Evolutionary conservation across 2,329 filamentous ascomycete genomes (phyloP).

Genomic region (Aspergillus cejpii): DNA sequence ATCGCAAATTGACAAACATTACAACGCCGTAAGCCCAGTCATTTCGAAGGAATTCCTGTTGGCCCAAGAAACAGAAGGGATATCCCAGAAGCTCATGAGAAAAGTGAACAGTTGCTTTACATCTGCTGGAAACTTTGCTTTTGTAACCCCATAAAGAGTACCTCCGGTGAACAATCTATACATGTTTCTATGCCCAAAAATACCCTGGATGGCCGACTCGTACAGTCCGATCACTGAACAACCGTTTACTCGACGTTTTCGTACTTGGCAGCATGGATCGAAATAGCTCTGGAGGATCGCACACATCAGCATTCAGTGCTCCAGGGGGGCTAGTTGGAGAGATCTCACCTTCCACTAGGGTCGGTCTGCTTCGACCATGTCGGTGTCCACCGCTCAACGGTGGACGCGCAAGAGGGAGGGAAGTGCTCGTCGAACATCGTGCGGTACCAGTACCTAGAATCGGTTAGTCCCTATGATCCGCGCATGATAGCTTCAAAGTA

Average conservation of each 20-base stretch:
- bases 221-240: constrained; percentile 8
- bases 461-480: constrained; percentile 14
- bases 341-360: constrained; percentile 74
- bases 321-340: neutral
- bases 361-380: constrained; percentile 97
- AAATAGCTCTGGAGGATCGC: constrained; percentile 56
- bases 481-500: neutral
- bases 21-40: constrained; percentile 7
- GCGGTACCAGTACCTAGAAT: constrained; percentile 81
- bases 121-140: constrained; percentile 12
- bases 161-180: constrained; percentile 20
- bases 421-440: constrained; percentile 99
- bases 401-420: constrained; percentile 81
- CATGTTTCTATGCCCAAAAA: constrained; percentile 23
- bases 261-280: constrained; percentile 70
- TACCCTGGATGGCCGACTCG: constrained; percentile 10
- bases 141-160: constrained; percentile 11
- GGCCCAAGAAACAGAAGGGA: neutral
- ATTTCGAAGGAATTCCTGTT: constrained; percentile 3
- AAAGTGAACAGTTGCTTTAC: neutral
- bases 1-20: constrained; percentile 5
- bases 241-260: constrained; percentile 40
- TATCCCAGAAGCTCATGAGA: neutral
- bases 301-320: constrained; percentile 6
- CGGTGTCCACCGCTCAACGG: constrained; percentile 93